Evolutionary conservation across 805 yeast species (phyloP).

Genomic region (Grigorovia humatica): DNA sequence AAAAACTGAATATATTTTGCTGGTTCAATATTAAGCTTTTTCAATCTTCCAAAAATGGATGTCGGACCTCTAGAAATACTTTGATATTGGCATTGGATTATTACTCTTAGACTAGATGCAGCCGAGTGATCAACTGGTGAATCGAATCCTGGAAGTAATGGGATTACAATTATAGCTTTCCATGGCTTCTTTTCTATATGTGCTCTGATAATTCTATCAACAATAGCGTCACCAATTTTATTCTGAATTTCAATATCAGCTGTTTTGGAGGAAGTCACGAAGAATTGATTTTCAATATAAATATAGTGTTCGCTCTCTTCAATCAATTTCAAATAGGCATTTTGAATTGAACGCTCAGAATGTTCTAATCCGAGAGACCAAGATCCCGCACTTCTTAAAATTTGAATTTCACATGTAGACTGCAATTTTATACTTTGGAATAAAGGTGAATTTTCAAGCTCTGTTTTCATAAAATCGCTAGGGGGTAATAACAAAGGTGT

Average conservation of each 20-base stretch:
- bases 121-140: slow-evolving; percentile 87
- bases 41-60: slow-evolving; percentile 75
- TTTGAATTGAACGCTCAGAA: slow-evolving; percentile 82
- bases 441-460: slow-evolving; percentile 44
- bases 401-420: slow-evolving; percentile 88
- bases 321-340: slow-evolving; percentile 81
- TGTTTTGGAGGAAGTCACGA: slow-evolving; percentile 77
- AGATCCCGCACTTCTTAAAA: slow-evolving; percentile 76
- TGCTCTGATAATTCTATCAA: slow-evolving; percentile 90
- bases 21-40: slow-evolving; percentile 74
- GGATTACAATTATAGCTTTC: slow-evolving; percentile 87
- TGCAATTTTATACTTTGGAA: slow-evolving; percentile 34
- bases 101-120: slow-evolving; percentile 89
- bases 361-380: slow-evolving; percentile 90
- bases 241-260: slow-evolving; percentile 80
- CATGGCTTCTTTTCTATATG: slow-evolving; percentile 65
- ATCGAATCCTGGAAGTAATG: slow-evolving; percentile 96
- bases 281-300: slow-evolving; percentile 92
- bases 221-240: slow-evolving; percentile 86
- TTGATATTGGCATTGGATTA: slow-evolving; percentile 93
- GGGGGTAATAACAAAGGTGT: slow-evolving; percentile 93
- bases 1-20: slow-evolving; percentile 85
- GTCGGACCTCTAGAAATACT: slow-evolving; percentile 84
- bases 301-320: slow-evolving; percentile 89
- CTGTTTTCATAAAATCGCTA: slow-evolving; percentile 68